These are phyloP conservation scores for Leptomonas pyrrhocoris DNA, from an alignment of 208 protist species.

Conservation along the genomic window DNA sequence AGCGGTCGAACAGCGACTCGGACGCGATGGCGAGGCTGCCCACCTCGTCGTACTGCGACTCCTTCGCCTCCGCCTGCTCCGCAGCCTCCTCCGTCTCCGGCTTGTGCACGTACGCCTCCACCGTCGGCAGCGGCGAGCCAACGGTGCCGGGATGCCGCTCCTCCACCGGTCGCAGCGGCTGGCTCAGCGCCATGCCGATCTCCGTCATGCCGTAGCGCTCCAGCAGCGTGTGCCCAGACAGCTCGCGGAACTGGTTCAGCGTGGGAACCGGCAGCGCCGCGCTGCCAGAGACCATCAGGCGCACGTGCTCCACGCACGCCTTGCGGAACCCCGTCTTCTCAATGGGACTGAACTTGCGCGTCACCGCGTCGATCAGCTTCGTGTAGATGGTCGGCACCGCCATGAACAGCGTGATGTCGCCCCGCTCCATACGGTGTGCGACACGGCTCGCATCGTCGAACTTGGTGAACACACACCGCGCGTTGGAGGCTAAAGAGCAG, in stretches of 20 bases:
- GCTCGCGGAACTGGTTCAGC: constrained; percentile 84
- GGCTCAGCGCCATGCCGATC: constrained; percentile 96
- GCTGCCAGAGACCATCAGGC: constrained; percentile 96
- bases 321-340: constrained; percentile 58
- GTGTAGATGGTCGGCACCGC: constrained; percentile 98
- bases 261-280: constrained; percentile 91
- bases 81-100: constrained; percentile 28
- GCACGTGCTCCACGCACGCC: constrained; percentile 48
- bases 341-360: constrained; percentile 40
- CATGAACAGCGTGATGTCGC: constrained; percentile 95
- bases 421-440: constrained; percentile 53
- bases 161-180: constrained; percentile 77
- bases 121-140: constrained; percentile 85
- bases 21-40: constrained; percentile 85
- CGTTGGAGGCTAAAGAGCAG: constrained; percentile 86
- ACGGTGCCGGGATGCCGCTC: constrained; percentile 88
- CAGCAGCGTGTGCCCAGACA: constrained; percentile 92
- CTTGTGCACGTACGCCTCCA: constrained; percentile 65
- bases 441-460: constrained; percentile 77
- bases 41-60: constrained; percentile 53
- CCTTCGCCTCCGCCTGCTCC: constrained; percentile 30
- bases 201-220: constrained; percentile 98
- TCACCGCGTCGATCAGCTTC: constrained; percentile 77
- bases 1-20: constrained; percentile 92
- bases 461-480: constrained; percentile 76